Base-by-base conservation (phyloP, 768 basidiomycete species). In the Mycena amicta region DNA sequence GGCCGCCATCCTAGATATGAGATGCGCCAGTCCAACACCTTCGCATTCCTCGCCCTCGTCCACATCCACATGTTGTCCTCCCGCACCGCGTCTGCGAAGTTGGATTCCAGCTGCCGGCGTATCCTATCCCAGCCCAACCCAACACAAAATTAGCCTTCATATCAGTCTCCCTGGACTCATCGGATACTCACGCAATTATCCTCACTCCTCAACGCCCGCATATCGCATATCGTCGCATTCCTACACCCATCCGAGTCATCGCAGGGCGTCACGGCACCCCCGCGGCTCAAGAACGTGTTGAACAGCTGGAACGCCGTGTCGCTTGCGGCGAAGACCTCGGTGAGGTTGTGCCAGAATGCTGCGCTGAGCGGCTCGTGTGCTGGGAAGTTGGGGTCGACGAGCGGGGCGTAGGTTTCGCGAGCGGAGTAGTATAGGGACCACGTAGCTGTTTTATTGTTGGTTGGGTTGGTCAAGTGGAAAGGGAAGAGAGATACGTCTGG, bases 281-380 rank as follows among this genome's bases (percentile, higher is more conserved):
- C 72, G 13, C 74, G 62, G 8, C 63, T 69, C 3, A 69, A 47
- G 29, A 68, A 64, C 16, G 61, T 64, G 53, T 71, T 71, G 66
- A 66, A 76, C 47, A 71, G 45, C 59, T 72, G 63, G 58, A 74
- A 72, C 6, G 69, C 71, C 13, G 67, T 68, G 11, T 68, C 68
- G 54, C 75, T 71, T 18, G 45, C 27, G 29, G 58, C 67, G 51
- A 75, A 70, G 13, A 69, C 68, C 54, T 73, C 74, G 1, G 76
- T 76, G 4, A 77, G 66, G 29, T 68, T 66, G 60, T 77, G 76
- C 76, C 76, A 79, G 65, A 79, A 79, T 11, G 75, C 66, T 1
- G 74, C 72, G 40, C 68, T 66, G 18, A 79, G 72, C 8, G 72
- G 63, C 5, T 62, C 67, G 4, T 39, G 53, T 0, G 64, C 57